Conservation (phyloP, 164 flowering plant species). For the Akebia trifoliata region DNA sequence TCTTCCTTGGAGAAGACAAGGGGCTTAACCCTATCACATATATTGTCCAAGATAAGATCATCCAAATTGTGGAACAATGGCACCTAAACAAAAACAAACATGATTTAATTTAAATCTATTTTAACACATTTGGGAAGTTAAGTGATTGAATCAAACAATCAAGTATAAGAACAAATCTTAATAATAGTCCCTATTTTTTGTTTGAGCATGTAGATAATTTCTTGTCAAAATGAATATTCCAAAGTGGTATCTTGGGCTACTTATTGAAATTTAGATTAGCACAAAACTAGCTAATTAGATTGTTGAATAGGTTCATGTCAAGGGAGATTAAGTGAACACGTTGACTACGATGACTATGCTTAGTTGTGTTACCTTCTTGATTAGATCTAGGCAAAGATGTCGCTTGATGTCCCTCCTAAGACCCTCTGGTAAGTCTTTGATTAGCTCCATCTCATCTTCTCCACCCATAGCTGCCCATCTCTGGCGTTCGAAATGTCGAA, state of each 20-base stretch:
- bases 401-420: slow-evolving; percentile 92
- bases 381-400: slow-evolving; percentile 73
- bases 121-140: too few relatives aligned
- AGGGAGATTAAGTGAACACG: not conserved
- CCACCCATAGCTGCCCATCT: slow-evolving; percentile 85
- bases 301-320: too few relatives aligned
- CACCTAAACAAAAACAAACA: slow-evolving; percentile 37
- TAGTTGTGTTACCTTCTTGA: slow-evolving; percentile 55
- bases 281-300: too few relatives aligned
- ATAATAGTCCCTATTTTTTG: too few relatives aligned
- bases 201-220: too few relatives aligned
- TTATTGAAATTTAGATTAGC: too few relatives aligned
- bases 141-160: not conserved
- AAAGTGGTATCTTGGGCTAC: too few relatives aligned
- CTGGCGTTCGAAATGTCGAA: slow-evolving; percentile 79
- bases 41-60: slow-evolving; percentile 87
- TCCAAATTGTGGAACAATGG: slow-evolving; percentile 83
- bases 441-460: slow-evolving; percentile 83
- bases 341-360: not conserved
- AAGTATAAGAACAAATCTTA: too few relatives aligned
- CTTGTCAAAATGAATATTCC: too few relatives aligned
- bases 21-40: slow-evolving; percentile 80
- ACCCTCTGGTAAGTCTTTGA: slow-evolving; percentile 87
- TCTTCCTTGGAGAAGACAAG: slow-evolving; percentile 78
- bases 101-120: too few relatives aligned